Conservation (phyloP, 2,329 filamentous ascomycete species). For the Fusarium sp. region DNA sequence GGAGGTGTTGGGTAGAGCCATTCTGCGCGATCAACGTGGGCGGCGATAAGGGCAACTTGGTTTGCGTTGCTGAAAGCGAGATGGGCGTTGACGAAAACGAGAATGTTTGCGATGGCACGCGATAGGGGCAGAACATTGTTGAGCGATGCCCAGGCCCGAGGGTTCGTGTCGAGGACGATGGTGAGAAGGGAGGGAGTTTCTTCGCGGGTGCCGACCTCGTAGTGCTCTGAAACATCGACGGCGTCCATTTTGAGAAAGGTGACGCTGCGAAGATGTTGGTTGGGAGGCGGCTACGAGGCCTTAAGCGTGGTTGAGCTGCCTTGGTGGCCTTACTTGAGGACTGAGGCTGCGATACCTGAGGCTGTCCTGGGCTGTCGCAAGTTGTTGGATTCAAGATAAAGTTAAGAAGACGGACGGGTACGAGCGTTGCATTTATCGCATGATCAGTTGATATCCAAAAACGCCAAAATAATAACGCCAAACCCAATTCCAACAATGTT, state of each 20-base stretch:
- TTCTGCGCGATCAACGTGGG: constrained; percentile 84
- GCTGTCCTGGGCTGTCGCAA: not conserved
- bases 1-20: constrained; percentile 82
- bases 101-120: constrained; percentile 84
- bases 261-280: constrained; percentile 30
- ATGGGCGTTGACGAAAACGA: constrained; percentile 97
- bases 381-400: constrained; percentile 19
- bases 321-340: not conserved
- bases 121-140: constrained; percentile 79
- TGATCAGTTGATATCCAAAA: not conserved
- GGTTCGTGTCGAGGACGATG: constrained; percentile 95
- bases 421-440: constrained; percentile 4
- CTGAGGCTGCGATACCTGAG: not conserved
- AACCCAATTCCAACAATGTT: not conserved
- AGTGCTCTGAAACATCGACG: constrained; percentile 69
- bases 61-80: constrained; percentile 94
- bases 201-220: constrained; percentile 63
- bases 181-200: constrained; percentile 84
- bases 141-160: constrained; percentile 89
- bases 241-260: constrained; percentile 57
- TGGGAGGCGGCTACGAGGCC: constrained; percentile 48
- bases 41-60: constrained; percentile 90
- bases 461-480: not conserved
- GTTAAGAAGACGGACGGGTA: constrained; percentile 1
- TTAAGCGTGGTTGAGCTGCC: not conserved